These are phyloP conservation scores for Microbotryum silenes-acaulis DNA, from an alignment of 1,284 basidiomycete species.

Conservation along the genomic window DNA sequence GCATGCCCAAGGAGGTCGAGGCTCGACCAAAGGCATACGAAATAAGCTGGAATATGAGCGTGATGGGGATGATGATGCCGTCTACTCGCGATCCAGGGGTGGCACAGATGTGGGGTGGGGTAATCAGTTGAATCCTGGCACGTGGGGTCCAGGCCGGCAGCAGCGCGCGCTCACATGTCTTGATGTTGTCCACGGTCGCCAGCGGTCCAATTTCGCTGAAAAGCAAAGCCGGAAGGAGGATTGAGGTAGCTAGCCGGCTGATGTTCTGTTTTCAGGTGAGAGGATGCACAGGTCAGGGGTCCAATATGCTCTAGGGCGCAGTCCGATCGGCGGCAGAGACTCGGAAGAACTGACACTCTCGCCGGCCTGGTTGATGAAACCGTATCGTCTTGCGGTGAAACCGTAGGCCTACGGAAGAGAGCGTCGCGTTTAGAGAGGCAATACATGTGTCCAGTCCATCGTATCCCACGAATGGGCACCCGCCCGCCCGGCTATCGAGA, in stretches of 20 bases:
- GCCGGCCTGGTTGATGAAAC: slow-evolving; percentile 33
- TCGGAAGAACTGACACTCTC: slow-evolving; percentile 31
- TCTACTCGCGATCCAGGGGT: too few species aligned
- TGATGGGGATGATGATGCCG: slow-evolving; percentile 35
- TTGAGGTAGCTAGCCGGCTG: slow-evolving; percentile 37
- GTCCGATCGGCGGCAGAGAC: background rate
- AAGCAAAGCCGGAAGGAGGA: slow-evolving; percentile 40
- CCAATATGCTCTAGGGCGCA: background rate
- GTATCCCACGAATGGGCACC: too few species aligned
- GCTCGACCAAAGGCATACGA: slow-evolving; percentile 35
- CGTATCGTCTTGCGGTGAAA: slow-evolving; percentile 30
- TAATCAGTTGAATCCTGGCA: slow-evolving; percentile 3
- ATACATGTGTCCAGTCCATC: too few species aligned
- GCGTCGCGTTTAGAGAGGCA: too few species aligned
- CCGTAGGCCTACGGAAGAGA: slow-evolving; percentile 28
- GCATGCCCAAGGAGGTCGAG: slow-evolving; percentile 35
- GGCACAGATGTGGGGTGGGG: slow-evolving; percentile 32
- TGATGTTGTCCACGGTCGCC: slow-evolving; percentile 37
- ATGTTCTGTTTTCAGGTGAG: slow-evolving; percentile 27
- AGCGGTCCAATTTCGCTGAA: slow-evolving; percentile 42
- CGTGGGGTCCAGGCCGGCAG: background rate
- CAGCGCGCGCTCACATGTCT: slow-evolving; percentile 33
- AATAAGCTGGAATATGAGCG: slow-evolving; percentile 37
- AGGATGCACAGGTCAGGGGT: background rate
- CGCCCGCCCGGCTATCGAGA: too few species aligned